A percentile compares a stretch with the other conserved stretches of the same genome.
Evolutionary conservation across 1,284 basidiomycete genomes (phyloP).

Genomic region (Marasmius sp.): DNA sequence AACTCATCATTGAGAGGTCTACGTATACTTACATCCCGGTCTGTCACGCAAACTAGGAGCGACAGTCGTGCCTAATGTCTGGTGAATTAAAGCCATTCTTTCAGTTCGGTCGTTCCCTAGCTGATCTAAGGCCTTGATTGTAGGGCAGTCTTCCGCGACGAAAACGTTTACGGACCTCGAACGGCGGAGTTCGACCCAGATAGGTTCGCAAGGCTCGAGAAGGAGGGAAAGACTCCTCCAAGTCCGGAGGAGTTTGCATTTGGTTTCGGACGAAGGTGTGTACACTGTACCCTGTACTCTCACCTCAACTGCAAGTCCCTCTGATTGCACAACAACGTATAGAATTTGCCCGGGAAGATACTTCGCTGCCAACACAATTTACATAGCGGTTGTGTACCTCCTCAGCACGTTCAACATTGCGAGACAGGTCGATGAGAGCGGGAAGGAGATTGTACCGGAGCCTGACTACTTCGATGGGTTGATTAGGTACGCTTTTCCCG

Average conservation of each 20-base stretch:
- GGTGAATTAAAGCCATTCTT: conserved; percentile 1
- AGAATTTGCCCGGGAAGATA: not conserved
- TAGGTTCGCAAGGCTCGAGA: conserved; percentile 32
- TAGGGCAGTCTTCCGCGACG: conserved; percentile 32
- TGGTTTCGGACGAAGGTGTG: conserved; percentile 57
- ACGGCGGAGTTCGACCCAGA: conserved; percentile 33
- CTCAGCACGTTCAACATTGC: not conserved
- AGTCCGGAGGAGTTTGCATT: conserved; percentile 28
- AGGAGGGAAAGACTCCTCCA: conserved; percentile 18
- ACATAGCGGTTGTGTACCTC: not conserved
- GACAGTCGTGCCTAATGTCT: conserved; percentile 1
- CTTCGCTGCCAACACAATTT: not conserved
- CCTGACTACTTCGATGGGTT: too few relatives aligned
- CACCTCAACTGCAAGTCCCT: too few relatives aligned
- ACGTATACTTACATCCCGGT: not conserved
- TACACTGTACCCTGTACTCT: not conserved
- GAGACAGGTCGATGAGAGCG: not conserved
- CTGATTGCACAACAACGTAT: not conserved
- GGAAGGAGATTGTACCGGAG: not conserved
- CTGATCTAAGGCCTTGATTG: not conserved
- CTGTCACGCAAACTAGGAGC: not conserved
- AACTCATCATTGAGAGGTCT: not conserved
- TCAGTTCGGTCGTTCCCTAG: not conserved
- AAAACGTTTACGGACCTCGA: conserved; percentile 37
- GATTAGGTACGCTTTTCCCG: too few relatives aligned